Conservation (phyloP, 176 grass and related monocot species). For the Oryza rufipogon region DNA sequence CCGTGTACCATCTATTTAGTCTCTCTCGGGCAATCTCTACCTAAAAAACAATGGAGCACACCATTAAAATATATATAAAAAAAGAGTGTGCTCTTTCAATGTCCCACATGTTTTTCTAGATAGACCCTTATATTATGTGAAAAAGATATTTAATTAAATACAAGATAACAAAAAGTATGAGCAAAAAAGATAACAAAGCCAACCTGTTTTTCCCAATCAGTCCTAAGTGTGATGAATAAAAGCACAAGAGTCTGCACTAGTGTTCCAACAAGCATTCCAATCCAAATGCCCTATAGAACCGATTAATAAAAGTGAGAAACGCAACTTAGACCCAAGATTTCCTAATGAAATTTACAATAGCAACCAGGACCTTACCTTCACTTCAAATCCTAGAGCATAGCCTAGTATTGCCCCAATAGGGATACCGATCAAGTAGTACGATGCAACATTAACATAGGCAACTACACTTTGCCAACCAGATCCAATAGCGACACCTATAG, state of each 20-base stretch:
- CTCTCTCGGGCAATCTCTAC: conserved; percentile 57
- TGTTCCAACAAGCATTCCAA: conserved; percentile 82
- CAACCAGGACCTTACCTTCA: conserved; percentile 51
- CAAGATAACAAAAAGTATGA: background rate
- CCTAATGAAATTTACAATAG: background rate
- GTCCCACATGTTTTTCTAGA: background rate
- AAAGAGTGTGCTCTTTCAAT: background rate
- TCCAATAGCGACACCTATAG: conserved; percentile 73
- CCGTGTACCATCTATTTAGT: conserved; percentile 66
- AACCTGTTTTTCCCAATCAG: conserved; percentile 80
- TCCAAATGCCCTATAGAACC: conserved; percentile 80
- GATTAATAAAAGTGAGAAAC: conserved; percentile 1
- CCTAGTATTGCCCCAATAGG: conserved; percentile 74
- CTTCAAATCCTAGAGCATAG: conserved; percentile 58
- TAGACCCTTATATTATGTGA: background rate
- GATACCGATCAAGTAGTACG: conserved; percentile 84
- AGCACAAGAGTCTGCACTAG: conserved; percentile 71
- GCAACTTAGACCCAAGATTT: background rate
- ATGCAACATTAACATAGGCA: conserved; percentile 81
- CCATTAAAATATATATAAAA: conserved; percentile 11
- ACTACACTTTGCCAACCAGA: conserved; percentile 75
- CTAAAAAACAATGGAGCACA: conserved; percentile 17
- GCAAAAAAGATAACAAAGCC: background rate
- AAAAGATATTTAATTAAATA: background rate
- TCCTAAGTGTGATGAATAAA: conserved; percentile 53